These are phyloP conservation scores for Darksidea phi DNA, from an alignment of 495 filamentous ascomycete genomes.

Conservation along the genomic window DNA sequence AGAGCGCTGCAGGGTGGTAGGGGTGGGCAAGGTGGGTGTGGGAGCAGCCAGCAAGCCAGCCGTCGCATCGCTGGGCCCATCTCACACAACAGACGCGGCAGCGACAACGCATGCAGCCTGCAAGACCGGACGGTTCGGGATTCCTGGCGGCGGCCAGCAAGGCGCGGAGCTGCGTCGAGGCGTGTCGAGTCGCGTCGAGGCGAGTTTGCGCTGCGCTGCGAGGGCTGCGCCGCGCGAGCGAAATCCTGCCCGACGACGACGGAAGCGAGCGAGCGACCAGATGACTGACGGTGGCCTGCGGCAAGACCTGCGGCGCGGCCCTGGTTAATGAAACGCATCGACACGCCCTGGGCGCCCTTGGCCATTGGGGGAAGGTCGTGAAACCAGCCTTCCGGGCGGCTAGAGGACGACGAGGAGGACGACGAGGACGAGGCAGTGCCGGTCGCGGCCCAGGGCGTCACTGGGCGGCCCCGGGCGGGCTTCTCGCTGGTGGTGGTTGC, in stretches of 20 bases:
- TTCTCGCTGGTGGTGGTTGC: background rate
- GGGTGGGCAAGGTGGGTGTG: background rate
- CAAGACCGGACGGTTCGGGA: background rate
- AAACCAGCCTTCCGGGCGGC: conserved; percentile 13
- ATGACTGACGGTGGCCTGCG: conserved; percentile 2
- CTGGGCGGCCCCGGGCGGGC: background rate
- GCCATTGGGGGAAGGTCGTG: conserved; percentile 15
- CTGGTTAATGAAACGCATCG: conserved; percentile 19
- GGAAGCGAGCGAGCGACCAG: conserved; percentile 3
- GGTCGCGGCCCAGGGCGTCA: background rate
- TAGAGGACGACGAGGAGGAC: no score
- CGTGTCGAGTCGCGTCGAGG: no score
- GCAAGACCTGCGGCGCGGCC: conserved; percentile 1
- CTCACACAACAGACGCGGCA: conserved; percentile 15
- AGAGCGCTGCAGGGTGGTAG: background rate
- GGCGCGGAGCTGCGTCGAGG: no score
- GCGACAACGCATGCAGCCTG: background rate
- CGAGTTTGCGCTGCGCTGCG: no score
- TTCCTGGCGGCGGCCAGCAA: background rate
- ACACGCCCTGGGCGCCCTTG: background rate
- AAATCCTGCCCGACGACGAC: background rate
- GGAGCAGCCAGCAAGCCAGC: background rate
- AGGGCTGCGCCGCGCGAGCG: background rate
- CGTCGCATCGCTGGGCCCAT: background rate
- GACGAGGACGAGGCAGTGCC: conserved; percentile 21